Conservation (phyloP, 2,329 filamentous ascomycete genomes). For the Cladosporium sp. region DNA sequence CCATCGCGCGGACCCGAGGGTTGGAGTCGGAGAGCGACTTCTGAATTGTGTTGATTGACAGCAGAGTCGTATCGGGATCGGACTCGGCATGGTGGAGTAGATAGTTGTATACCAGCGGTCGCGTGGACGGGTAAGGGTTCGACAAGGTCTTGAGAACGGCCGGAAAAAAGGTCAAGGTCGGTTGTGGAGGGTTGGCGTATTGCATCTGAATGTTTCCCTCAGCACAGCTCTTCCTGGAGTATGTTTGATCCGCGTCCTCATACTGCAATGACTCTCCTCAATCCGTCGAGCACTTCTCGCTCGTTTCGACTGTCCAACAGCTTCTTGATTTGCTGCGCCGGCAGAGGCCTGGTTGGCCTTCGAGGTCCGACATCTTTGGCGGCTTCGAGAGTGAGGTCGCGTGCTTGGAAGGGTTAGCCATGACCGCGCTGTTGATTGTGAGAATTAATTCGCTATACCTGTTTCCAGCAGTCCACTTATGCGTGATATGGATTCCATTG, state of each 20-base stretch:
- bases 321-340: conserved; percentile 86
- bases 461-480: conserved; percentile 94
- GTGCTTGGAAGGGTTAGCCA: conserved; percentile 53
- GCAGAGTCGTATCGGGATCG: conserved; percentile 88
- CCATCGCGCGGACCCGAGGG: conserved; percentile 85
- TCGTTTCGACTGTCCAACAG: conserved; percentile 92
- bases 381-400: conserved; percentile 95
- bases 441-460: conserved; percentile 52
- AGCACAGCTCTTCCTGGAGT: conserved; percentile 4
- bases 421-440: conserved; percentile 46
- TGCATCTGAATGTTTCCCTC: conserved; percentile 65
- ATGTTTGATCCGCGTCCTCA: conserved; percentile 22
- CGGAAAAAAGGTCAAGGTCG: conserved; percentile 92
- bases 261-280: conserved; percentile 86
- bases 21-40: conserved; percentile 93
- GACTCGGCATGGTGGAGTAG: conserved; percentile 94
- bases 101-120: conserved; percentile 98
- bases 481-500: conserved; percentile 93
- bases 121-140: conserved; percentile 88
- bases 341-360: conserved; percentile 61
- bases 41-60: conserved; percentile 98
- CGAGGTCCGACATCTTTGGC: conserved; percentile 74
- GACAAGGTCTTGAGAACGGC: conserved; percentile 97
- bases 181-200: conserved; percentile 83
- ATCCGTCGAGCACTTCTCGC: conserved; percentile 84